Conservation (phyloP, 257 asterid genomes). For the Linderniella brevidens region DNA sequence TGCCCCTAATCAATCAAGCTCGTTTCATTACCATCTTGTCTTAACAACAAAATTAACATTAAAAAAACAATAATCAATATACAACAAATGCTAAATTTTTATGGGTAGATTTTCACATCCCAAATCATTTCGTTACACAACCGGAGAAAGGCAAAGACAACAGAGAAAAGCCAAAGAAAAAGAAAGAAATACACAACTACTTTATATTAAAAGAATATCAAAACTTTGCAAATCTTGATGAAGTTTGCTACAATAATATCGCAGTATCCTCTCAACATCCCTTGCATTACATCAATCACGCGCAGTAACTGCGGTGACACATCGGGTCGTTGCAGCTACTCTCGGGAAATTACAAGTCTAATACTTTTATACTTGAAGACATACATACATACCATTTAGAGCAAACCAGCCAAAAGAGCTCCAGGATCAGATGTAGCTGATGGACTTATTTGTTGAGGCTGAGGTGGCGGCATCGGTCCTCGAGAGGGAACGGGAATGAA, state of each 20-base stretch:
- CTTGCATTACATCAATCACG: constrained; percentile 18
- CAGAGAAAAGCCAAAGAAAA: constrained; percentile 3
- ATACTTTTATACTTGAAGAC: no score
- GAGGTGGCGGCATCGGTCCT: constrained; percentile 27
- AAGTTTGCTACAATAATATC: constrained; percentile 4
- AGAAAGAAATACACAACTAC: constrained; percentile 21
- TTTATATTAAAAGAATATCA: constrained; percentile 33
- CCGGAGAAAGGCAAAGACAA: no score
- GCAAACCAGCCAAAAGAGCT: constrained; percentile 61
- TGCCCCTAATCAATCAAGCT: no score
- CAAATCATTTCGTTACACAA: no score
- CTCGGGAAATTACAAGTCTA: constrained; percentile 8
- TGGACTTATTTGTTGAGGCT: constrained; percentile 26
- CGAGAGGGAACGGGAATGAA: constrained; percentile 27
- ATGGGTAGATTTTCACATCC: no score
- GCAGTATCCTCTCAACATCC: constrained; percentile 28
- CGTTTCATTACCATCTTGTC: no score
- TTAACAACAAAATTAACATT: no score
- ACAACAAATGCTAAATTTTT: no score
- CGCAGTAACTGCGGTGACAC: constrained; percentile 7
- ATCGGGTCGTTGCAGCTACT: constrained; percentile 9
- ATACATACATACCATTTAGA: constrained; percentile 28
- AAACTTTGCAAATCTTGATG: constrained; percentile 19
- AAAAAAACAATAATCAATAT: no score
- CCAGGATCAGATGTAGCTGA: constrained; percentile 43